Percentiles rank a stretch among this genome's conserved stretches.
Evolutionary conservation across 2,329 filamentous ascomycete genomes (phyloP).

Genomic region (Penicillium aurantiogriseum): DNA sequence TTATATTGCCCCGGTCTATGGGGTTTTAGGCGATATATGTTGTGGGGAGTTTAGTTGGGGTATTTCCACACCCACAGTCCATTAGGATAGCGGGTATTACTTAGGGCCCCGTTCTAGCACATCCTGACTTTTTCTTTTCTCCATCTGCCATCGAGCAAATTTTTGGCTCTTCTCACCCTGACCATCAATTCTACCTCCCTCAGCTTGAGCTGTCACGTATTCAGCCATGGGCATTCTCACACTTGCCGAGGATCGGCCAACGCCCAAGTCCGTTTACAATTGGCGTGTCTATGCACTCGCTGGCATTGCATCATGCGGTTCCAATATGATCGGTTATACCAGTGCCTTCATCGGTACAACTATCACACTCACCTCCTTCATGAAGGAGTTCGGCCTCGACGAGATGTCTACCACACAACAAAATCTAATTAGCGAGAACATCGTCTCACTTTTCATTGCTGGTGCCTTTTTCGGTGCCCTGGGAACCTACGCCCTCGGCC

Average conservation of each 20-base stretch:
- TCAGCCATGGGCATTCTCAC: slow-evolving; percentile 35
- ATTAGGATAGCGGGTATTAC: slow-evolving; percentile 17
- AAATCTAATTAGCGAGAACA: slow-evolving; percentile 66
- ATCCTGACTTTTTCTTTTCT: slow-evolving; percentile 6
- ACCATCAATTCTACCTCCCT: neutral
- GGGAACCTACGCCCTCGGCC: slow-evolving; percentile 61
- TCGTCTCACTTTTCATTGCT: slow-evolving; percentile 77
- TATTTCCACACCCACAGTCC: slow-evolving; percentile 20
- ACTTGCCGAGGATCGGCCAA: slow-evolving; percentile 49
- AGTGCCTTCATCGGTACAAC: slow-evolving; percentile 78
- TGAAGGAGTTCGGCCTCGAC: slow-evolving; percentile 63
- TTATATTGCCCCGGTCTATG: slow-evolving; percentile 31
- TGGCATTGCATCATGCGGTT: slow-evolving; percentile 54
- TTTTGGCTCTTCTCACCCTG: neutral
- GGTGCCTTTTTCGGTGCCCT: slow-evolving; percentile 75
- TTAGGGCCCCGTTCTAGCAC: slow-evolving; percentile 19
- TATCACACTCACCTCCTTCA: slow-evolving; percentile 66
- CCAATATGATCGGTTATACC: slow-evolving; percentile 62
- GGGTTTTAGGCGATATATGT: slow-evolving; percentile 23
- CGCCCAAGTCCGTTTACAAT: slow-evolving; percentile 58
- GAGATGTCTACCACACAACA: slow-evolving; percentile 49
- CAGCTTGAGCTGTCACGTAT: slow-evolving; percentile 9
- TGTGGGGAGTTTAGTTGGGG: slow-evolving; percentile 30
- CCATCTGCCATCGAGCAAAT: slow-evolving; percentile 7
- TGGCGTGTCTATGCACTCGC: slow-evolving; percentile 58